Evolutionary conservation across 352 stramenopile species (phyloP).

Genomic region (Blastocystis sp.): DNA sequence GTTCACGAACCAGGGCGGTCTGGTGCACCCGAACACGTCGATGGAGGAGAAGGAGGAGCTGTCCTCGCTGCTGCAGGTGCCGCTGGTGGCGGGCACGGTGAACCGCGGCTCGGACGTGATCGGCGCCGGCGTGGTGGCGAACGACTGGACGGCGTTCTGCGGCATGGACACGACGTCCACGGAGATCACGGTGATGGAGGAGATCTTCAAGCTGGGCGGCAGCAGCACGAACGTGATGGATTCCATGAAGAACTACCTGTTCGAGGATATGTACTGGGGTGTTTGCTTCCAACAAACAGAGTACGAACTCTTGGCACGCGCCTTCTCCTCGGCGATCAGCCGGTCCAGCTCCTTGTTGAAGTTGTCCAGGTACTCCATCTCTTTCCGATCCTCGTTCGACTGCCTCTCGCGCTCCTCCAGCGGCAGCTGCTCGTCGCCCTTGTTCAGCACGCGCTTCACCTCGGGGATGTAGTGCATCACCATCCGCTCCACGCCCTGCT

Average conservation of each 20-base stretch:
- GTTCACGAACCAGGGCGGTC: conserved; percentile 97
- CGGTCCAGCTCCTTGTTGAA: conserved; percentile 61
- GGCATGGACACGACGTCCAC: conserved; percentile 98
- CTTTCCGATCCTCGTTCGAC: conserved; percentile 35
- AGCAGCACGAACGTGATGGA: conserved; percentile 48
- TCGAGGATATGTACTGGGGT: conserved; percentile 60
- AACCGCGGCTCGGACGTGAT: conserved; percentile 98
- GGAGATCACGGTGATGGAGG: conserved; percentile 98
- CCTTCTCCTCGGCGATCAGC: conserved; percentile 62
- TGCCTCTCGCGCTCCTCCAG: conserved; percentile 45
- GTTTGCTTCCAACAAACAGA: background rate
- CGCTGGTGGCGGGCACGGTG: conserved; percentile 94
- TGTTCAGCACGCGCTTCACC: conserved; percentile 76
- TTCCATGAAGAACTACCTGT: conserved; percentile 69
- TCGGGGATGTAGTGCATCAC: conserved; percentile 99
- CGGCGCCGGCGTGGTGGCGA: conserved; percentile 94
- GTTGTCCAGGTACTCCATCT: conserved; percentile 63
- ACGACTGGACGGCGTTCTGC: conserved; percentile 98
- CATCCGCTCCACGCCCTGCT: conserved; percentile 99
- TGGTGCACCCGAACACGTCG: conserved; percentile 96
- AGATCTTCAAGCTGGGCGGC: conserved; percentile 93
- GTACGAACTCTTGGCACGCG: background rate
- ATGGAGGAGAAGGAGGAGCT: conserved; percentile 99
- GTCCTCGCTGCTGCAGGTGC: conserved; percentile 90
- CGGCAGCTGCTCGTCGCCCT: conserved; percentile 42